Base-by-base conservation (phyloP, 2,329 filamentous ascomycete species). In the Onygenales sp. region DNA sequence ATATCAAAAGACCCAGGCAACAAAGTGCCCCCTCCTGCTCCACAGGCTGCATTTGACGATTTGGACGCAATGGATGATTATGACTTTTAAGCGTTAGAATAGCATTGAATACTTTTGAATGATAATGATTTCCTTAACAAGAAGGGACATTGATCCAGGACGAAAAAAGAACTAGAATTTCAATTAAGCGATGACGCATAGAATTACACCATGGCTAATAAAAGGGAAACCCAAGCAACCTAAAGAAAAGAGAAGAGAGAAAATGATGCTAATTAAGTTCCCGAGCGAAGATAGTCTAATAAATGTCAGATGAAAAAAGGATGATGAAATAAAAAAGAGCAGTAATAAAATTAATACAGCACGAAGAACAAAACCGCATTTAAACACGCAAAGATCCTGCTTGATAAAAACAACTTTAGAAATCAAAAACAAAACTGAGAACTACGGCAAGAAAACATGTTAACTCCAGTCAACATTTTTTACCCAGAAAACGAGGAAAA, bases 11-110 rank as follows among this genome's bases (percentile, higher is more conserved):
- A 27, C 21, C 4, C 21, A 27, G 21, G 21, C 21, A 27, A 27
- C 21, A 27, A 27, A 27, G 21, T 5, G 21, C 21, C 21, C 21
- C 21, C 1, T 1, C 21, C 21, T 27, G 21, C 21, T 4, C 36
- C 17, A 40, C 34, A 43, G 9, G 6, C 17, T 10, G 49, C 27
- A 6, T 51, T 43, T 44, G 49, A 51, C 34, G 49, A 51, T 36
- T 44, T 51, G 17, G 49, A 51, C 34, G 39, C 49, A n/a, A 51
- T 51, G 49, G 36, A 51, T 43, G 32, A 44, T 44, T 51, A 33
- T 51, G 49, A 36, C 10, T 40, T 49, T 49, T 49, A 40, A 31
- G n/a, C 31, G 34, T n/a, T 32, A 9, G 47, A 39, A 49, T 9
- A 36, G 6, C 27, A 49, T 36, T 10, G 8, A 40, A n/a, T 40